Percentiles rank a stretch among this genome's conserved stretches.
Evolutionary conservation across 1,139 yeast species (phyloP).

Genomic region (Hansenula sp.): DNA sequence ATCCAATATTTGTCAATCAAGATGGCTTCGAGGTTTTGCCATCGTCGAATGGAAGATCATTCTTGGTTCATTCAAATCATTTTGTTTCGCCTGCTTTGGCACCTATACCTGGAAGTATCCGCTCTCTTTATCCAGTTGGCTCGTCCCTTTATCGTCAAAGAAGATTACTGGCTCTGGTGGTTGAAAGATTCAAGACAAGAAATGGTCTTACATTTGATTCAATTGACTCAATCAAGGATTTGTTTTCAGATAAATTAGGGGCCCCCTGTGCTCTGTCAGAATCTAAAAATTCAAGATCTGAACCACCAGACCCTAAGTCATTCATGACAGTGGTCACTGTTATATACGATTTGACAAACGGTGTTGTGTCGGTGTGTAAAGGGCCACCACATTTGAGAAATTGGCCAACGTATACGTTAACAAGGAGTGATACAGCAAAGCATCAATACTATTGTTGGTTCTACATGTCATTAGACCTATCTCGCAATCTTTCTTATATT

Average conservation of each 20-base stretch:
- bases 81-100: slow-evolving; percentile 9
- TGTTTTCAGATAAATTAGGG: slow-evolving; percentile 9
- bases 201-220: no score
- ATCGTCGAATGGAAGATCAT: slow-evolving; percentile 8
- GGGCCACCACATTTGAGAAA: slow-evolving; percentile 13
- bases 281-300: slow-evolving; percentile 12
- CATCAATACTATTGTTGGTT: no score
- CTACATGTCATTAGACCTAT: no score
- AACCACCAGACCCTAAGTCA: slow-evolving; percentile 9
- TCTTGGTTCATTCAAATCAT: slow-evolving; percentile 11
- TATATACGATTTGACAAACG: slow-evolving; percentile 11
- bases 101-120: slow-evolving; percentile 9
- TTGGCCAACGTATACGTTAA: no score
- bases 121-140: slow-evolving; percentile 14
- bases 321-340: slow-evolving; percentile 13
- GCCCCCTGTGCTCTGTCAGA: slow-evolving; percentile 13
- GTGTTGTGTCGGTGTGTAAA: slow-evolving; percentile 14
- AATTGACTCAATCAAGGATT: slow-evolving; percentile 5
- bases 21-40: slow-evolving; percentile 11
- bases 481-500: no score
- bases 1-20: slow-evolving; percentile 10
- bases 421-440: no score
- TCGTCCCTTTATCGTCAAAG: slow-evolving; percentile 12
- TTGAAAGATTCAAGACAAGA: slow-evolving; percentile 8
- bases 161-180: slow-evolving; percentile 9